Evolutionary conservation across 2,329 filamentous ascomycete genomes (phyloP).

Genomic region (Penicillium brevicompactum): DNA sequence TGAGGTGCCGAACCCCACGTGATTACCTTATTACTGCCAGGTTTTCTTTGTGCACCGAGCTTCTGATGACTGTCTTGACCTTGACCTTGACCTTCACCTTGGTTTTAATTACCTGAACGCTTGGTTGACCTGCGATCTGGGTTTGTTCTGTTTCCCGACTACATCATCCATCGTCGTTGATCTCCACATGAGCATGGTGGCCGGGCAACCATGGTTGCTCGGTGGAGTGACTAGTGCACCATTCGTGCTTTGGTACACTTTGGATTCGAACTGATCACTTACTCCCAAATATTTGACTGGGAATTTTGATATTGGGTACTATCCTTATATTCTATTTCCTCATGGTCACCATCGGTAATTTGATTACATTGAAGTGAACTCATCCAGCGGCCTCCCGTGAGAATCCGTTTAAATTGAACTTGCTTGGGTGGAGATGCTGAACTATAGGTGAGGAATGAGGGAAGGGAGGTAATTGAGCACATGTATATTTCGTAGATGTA

Average conservation of each 20-base stretch:
- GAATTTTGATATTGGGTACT: too few species aligned
- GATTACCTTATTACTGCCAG: slow-evolving; percentile 9
- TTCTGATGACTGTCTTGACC: background rate
- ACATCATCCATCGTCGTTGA: background rate
- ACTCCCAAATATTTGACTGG: too few species aligned
- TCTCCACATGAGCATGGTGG: slow-evolving; percentile 21
- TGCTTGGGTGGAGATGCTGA: too few species aligned
- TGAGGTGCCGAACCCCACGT: slow-evolving; percentile 22
- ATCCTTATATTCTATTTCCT: too few species aligned
- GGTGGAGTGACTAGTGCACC: slow-evolving; percentile 7
- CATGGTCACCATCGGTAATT: too few species aligned
- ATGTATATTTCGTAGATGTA: too few species aligned
- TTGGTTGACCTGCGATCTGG: background rate
- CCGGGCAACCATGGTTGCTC: slow-evolving; percentile 21
- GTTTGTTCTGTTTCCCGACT: background rate
- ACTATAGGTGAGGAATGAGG: too few species aligned
- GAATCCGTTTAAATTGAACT: too few species aligned
- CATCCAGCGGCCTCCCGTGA: too few species aligned
- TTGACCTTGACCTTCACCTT: background rate
- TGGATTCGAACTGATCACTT: too few species aligned
- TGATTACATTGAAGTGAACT: too few species aligned
- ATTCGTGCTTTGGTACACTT: background rate
- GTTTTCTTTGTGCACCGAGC: background rate
- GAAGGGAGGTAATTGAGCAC: too few species aligned
- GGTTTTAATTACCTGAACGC: background rate